phyloP scores from a whole-genome alignment of 805 yeast genomes.

The Wickerhamomyces chaumierensis region DNA sequence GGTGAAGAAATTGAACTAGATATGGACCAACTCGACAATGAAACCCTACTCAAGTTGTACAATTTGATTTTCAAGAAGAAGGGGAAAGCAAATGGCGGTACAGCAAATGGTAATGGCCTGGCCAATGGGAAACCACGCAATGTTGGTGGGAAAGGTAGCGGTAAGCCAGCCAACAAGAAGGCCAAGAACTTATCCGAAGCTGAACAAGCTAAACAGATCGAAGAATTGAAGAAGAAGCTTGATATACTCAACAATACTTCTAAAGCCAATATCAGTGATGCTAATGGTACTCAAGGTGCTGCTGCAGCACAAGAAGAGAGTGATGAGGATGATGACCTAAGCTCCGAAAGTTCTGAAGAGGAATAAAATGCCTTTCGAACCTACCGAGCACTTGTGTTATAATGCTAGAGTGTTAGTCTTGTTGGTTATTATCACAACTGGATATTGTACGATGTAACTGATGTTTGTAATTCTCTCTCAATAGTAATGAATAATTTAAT shows the following conservation, averaged over 20 bases:
- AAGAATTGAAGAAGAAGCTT: slow-evolving; percentile 60
- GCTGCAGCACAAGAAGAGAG: slow-evolving; percentile 21
- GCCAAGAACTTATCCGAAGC: slow-evolving; percentile 51
- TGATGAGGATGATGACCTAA: slow-evolving; percentile 42
- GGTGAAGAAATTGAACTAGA: slow-evolving; percentile 96
- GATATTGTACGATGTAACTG: no score
- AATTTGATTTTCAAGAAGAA: slow-evolving; percentile 59
- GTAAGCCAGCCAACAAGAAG: slow-evolving; percentile 30
- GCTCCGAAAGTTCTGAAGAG: slow-evolving; percentile 64
- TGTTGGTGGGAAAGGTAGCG: slow-evolving; percentile 1
- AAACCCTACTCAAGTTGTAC: slow-evolving; percentile 73
- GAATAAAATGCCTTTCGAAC: no score
- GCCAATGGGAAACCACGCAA: slow-evolving; percentile 2
- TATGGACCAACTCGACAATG: slow-evolving; percentile 82
- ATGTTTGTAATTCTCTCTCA: no score
- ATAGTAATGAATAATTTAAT: no score
- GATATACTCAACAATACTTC: slow-evolving; percentile 46
- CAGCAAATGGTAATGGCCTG: slow-evolving; percentile 1
- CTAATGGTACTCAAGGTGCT: slow-evolving; percentile 10
- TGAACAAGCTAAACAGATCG: slow-evolving; percentile 58
- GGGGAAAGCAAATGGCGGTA: not conserved
- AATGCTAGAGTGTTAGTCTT: no score
- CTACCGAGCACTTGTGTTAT: no score
- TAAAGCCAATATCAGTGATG: slow-evolving; percentile 5
- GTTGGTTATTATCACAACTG: no score